Base-by-base conservation (phyloP, 345 rosid species). In the Eutrema heterophyllum region DNA sequence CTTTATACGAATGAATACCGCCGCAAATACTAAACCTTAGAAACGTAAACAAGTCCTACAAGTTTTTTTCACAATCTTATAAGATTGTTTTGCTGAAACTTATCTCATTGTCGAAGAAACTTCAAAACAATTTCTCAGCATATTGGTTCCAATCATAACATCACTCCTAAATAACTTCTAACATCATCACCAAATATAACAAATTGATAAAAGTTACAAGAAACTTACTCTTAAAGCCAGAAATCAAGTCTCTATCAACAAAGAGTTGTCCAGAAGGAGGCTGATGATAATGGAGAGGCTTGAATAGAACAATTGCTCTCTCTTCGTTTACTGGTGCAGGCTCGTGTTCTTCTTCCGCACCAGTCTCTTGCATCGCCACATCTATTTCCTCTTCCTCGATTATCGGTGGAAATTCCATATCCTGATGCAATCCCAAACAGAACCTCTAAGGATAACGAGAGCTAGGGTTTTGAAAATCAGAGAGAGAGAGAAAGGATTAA, bases 231-330 rank as follows among this genome's bases (percentile, higher is more conserved):
- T 80, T 83, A 33, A 89, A 84, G 40, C 83, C 84, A 18, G 86
- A 82, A 61, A 92, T 70, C 21, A 85, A 55, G 45, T 85, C 27
- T 21, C 85, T 53, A 77, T 81, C 83, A 11, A 85, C 72, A 53
- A 84, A 79, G 1, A 86, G 55, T 2, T 78, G 32, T 12, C 39
- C 51, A 67, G 29, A 67, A 67, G 16, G 55, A 43, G 83, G 78
- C 14, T 79, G 64, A 2, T 58, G 78, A 53, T 40, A 7, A 12
- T 4, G 64, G 48, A 2, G 62, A 24, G 92, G 89, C 72, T 81
- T 83, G 74, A 78, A 92, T 0, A 89, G 70, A 54, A 92, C 96
- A 51, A 92, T 76, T n/a, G 97, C 88, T 70, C 81, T 88, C 68
- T 91, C 96, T 44, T 78, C 79, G 38, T 87, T 88, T 3, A 41